These are phyloP conservation scores for Epithemia pelagica DNA, from an alignment of 108 stramenopile genomes.

Conservation along the genomic window DNA sequence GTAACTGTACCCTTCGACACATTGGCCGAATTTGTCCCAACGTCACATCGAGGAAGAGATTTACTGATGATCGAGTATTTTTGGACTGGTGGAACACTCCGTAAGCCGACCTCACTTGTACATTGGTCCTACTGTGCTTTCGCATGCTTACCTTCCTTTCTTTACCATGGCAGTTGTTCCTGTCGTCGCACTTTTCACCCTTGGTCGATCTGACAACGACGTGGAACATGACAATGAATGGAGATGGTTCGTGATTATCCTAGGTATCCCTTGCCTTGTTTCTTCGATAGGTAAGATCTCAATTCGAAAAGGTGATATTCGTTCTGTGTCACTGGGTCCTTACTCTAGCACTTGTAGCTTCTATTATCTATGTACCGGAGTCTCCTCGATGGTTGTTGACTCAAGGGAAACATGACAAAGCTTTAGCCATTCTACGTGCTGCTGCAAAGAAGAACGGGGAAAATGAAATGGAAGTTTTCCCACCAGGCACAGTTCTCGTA, in stretches of 20 bases:
- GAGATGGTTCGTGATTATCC: slow-evolving; percentile 45
- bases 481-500: slow-evolving; percentile 20
- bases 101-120: not conserved
- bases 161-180: slow-evolving; percentile 24
- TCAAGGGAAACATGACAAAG: slow-evolving; percentile 46
- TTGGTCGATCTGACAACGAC: slow-evolving; percentile 8
- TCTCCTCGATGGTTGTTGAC: slow-evolving; percentile 49
- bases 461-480: slow-evolving; percentile 38
- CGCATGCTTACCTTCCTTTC: too few relatives aligned
- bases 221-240: slow-evolving; percentile 19
- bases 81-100: slow-evolving; percentile 64
- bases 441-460: slow-evolving; percentile 44
- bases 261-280: slow-evolving; percentile 51
- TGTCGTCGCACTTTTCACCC: slow-evolving; percentile 42
- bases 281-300: slow-evolving; percentile 4
- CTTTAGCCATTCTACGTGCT: slow-evolving; percentile 34
- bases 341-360: too few relatives aligned
- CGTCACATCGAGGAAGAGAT: slow-evolving; percentile 27
- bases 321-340: too few relatives aligned
- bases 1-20: slow-evolving; percentile 75
- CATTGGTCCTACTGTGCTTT: too few relatives aligned
- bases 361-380: slow-evolving; percentile 50
- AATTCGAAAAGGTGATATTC: too few relatives aligned
- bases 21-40: slow-evolving; percentile 68
- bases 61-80: slow-evolving; percentile 55